Evolutionary conservation across 2,329 filamentous ascomycete species (phyloP).

Genomic region (Ophiocordyceps camponoti-rufipedis): DNA sequence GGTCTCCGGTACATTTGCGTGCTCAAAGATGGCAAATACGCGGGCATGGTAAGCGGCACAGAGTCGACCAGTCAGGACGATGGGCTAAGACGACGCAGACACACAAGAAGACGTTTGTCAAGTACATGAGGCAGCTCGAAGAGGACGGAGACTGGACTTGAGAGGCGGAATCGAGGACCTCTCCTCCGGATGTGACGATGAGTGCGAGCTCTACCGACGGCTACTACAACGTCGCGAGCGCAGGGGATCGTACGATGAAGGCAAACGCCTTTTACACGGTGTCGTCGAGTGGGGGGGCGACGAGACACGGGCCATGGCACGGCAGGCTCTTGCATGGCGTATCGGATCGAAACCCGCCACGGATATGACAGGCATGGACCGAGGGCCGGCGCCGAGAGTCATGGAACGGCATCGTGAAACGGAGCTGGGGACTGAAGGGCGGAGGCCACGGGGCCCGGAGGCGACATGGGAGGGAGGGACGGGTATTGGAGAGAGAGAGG

Average conservation of each 20-base stretch:
- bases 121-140: constrained; percentile 76
- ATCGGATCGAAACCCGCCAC: neutral
- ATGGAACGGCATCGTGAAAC: neutral
- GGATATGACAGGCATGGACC: neutral
- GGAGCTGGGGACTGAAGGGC: neutral
- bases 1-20: constrained; percentile 88
- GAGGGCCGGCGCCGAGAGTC: neutral
- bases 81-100: constrained; percentile 25
- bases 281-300: neutral
- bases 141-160: constrained; percentile 16
- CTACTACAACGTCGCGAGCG: too few relatives aligned
- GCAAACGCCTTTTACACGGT: neutral
- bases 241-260: too few relatives aligned
- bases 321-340: neutral
- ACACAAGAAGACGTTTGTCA: constrained; percentile 94
- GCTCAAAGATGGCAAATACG: constrained; percentile 64
- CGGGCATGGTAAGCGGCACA: constrained; percentile 53
- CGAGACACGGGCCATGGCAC: too few relatives aligned
- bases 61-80: too few relatives aligned
- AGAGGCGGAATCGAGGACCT: neutral
- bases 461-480: neutral
- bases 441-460: neutral
- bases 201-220: too few relatives aligned
- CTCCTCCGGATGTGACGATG: too few relatives aligned
- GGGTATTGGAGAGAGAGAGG: neutral